These are phyloP conservation scores for Geotrichum citri-aurantii DNA, from an alignment of 1,139 yeast genomes.

Conservation along the genomic window DNA sequence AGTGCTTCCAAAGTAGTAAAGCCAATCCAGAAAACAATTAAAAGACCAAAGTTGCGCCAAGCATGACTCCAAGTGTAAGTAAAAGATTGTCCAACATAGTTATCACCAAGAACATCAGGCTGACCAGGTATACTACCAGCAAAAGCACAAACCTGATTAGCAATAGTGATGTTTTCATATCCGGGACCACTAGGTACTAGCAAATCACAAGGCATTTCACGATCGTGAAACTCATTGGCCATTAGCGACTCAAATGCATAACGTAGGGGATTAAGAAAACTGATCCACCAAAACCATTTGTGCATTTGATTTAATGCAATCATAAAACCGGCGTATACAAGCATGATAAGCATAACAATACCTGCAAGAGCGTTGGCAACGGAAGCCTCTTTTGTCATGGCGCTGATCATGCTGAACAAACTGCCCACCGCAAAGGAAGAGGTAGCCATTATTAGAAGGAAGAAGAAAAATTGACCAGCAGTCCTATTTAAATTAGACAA, in stretches of 20 bases:
- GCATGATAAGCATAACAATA: constrained; percentile 39
- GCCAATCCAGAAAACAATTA: constrained; percentile 34
- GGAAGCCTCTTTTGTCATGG: constrained; percentile 47
- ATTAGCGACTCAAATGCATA: constrained; percentile 45
- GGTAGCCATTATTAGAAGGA: constrained; percentile 33
- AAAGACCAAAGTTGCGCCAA: constrained; percentile 39
- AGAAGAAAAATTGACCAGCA: constrained; percentile 41
- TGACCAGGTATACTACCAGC: constrained; percentile 40
- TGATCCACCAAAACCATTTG: constrained; percentile 50
- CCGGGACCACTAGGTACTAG: constrained; percentile 36
- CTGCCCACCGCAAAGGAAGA: constrained; percentile 46
- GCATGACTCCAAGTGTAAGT: constrained; percentile 35
- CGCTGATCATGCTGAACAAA: constrained; percentile 55
- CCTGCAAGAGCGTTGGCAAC: constrained; percentile 59
- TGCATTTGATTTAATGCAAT: constrained; percentile 45
- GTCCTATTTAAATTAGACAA: constrained; percentile 37
- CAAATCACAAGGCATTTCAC: constrained; percentile 38
- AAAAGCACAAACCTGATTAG: constrained; percentile 41
- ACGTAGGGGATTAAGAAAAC: constrained; percentile 44
- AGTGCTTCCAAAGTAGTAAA: constrained; percentile 34
- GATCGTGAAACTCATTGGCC: constrained; percentile 44
- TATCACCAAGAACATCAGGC: constrained; percentile 40
- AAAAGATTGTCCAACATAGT: constrained; percentile 36
- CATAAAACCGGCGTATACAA: constrained; percentile 38
- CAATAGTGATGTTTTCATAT: constrained; percentile 35